phyloP scores from a whole-genome alignment of 768 basidiomycete species.

The Tremella mesenterica region DNA sequence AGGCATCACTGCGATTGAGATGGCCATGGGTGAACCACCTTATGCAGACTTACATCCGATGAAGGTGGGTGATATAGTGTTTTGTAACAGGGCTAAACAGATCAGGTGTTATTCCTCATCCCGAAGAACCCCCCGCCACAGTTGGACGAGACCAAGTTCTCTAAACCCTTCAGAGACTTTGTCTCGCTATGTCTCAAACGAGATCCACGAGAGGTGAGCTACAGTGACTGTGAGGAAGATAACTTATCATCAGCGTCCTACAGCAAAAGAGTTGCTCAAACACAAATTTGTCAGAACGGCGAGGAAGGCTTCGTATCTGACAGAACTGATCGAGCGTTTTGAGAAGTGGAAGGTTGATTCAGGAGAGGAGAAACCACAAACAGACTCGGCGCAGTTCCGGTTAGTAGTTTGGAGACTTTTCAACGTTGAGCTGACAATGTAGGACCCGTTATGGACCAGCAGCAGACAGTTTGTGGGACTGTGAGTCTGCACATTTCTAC shows the following conservation, averaged over 20 bases:
- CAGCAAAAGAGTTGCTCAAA: constrained; percentile 88
- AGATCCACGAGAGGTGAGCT: constrained; percentile 77
- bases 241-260: constrained; percentile 59
- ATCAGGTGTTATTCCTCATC: constrained; percentile 91
- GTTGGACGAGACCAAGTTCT: constrained; percentile 74
- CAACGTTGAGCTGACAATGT: constrained; percentile 1
- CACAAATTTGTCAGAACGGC: constrained; percentile 94
- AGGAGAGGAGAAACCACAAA: constrained; percentile 49
- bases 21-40: constrained; percentile 95
- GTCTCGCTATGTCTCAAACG: constrained; percentile 85
- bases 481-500: constrained; percentile 17
- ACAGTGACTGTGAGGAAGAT: constrained; percentile 2
- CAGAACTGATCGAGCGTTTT: constrained; percentile 88
- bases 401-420: neutral
- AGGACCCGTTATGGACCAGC: constrained; percentile 46
- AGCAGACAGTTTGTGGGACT: constrained; percentile 73
- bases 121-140: constrained; percentile 93
- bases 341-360: constrained; percentile 90
- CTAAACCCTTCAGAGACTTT: constrained; percentile 88
- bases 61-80: too few relatives aligned
- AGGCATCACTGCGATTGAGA: constrained; percentile 80
- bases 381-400: neutral
- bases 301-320: constrained; percentile 86
- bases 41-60: constrained; percentile 98
- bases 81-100: too few relatives aligned